Evolutionary conservation across 108 stramenopile species (phyloP), one percentile per base, ranked within the genome.

Genomic region (Pseudonitzschia delicatissima): DNA sequence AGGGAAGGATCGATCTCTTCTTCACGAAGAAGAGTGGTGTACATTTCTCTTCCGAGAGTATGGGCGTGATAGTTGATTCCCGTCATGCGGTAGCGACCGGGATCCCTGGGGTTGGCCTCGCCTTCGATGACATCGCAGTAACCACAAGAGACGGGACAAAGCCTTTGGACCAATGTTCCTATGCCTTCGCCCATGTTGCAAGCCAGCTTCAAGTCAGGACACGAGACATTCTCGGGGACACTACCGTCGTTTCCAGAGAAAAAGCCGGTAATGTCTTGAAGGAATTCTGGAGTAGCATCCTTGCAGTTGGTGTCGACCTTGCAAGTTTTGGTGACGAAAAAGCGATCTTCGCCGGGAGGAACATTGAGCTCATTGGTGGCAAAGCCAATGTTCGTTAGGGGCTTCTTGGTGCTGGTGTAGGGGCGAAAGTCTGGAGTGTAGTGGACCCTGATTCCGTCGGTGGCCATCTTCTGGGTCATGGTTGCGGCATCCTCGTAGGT

Each of bases 21-120:
- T 0, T 53, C 52, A 27, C 52, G 21, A 5, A 55, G 53, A 27
- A 55, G 32, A 6, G 53, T 55, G 13, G 53, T 29, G n/a, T 55
- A 55, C 53, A 55, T 55, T 33, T 55, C 53, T n/a, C 29, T 28
- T 27, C 53, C 53, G 5, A 55, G 20, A 27, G 31, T 31, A 27
- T 55, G 53, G 2, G 53, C 53, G n/a, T 55, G 53, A 27, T 55
- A 55, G n/a, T 32, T 7, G 6, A 55, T 33, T 11, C 31, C 11
- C 9, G 53, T 17, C 26, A 55, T n/a, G 3, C 53, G 53, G 13
- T 55, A 55, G 4, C 5, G 2, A 5, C 18, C 29, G 31, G 53
- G 53, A 33, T 55, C 27, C n/a, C 53, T 23, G 1, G 33, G 53
- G 53, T 55, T 55, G 53, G 1, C 31, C 31, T 31, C n/a, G 13